Evolutionary conservation across 805 yeast species (phyloP), one percentile per base, ranked within the genome.

Genomic region (Candida dajiaensis): DNA sequence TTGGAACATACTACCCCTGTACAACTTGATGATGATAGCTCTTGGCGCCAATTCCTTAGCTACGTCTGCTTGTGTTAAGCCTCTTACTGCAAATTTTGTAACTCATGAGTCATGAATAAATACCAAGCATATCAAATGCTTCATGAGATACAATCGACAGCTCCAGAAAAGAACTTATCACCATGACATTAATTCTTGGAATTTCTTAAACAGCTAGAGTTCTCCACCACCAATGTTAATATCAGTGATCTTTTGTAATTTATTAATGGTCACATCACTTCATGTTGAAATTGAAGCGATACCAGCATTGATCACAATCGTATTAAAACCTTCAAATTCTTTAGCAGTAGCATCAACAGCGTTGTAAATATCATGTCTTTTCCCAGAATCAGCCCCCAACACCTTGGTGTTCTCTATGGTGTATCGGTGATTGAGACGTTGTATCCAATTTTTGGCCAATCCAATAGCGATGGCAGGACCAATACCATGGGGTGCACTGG

Each of bases 401-500:
- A n/a, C n/a, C n/a, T n/a, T n/a, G n/a, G n/a, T n/a, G n/a, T n/a
- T n/a, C n/a, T n/a, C n/a, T n/a, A n/a, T n/a, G n/a, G n/a, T n/a
- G n/a, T n/a, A 47, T 62, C 64, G 1, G 62, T 56, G 43, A 62
- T 56, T 12, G 63, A 63, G 20, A 62, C 57, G 35, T 58, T 50
- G 63, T 87, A 81, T 3, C 95, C 95, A 52, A 75, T 79, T 44
- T 70, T 65, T 15, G 96, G n/a, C 96, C 59, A 89, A 73, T 66
- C 89, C 95, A 23, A 70, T 59, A 4, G 95, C 83, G 61, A 77
- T 89, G 61, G 87, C 90, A 60, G 82, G 85, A 40, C 97, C 96
- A 58, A 89, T 81, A 11, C 96, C 96, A 56, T 87, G 94, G 16
- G 95, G 83, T 12, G 94, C 89, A 42, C 96, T 96, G 15, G 96